phyloP scores from a whole-genome alignment of 139 green algal species.

The Microglena sp. region DNA sequence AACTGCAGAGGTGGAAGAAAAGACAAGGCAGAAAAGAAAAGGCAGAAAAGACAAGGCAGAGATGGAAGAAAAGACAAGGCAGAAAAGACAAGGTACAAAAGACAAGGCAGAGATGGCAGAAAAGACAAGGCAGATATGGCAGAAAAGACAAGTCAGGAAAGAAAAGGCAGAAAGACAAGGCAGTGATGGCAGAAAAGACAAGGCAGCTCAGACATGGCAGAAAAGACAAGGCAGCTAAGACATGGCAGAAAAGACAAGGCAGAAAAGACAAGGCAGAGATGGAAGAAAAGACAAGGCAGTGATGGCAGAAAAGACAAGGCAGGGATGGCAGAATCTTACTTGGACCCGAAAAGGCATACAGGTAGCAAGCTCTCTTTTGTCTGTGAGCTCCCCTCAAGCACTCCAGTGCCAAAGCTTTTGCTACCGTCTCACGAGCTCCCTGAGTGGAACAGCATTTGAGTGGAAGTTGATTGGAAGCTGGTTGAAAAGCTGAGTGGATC shows the following conservation, averaged over 20 bases:
- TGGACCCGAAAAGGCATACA: slow-evolving; percentile 84
- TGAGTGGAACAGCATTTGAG: slow-evolving; percentile 2
- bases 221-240: no score
- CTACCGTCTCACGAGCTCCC: slow-evolving; percentile 71
- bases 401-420: slow-evolving; percentile 85
- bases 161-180: neutral
- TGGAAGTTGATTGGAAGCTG: neutral
- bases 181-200: neutral
- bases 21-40: no score
- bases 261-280: neutral
- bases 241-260: no score
- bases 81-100: neutral
- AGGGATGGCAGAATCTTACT: slow-evolving; percentile 16
- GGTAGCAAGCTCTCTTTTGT: slow-evolving; percentile 66
- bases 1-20: no score
- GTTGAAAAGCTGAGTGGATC: neutral
- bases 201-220: neutral
- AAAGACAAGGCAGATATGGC: no score
- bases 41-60: no score
- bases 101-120: neutral
- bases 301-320: neutral
- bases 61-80: no score
- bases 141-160: no score
- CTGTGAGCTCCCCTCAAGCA: slow-evolving; percentile 75
- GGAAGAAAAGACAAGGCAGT: neutral